Percentiles rank a stretch among this genome's conserved stretches.
phyloP scores from a whole-genome alignment of 2,329 filamentous ascomycete species.

The Microthyrium microscopicum region DNA sequence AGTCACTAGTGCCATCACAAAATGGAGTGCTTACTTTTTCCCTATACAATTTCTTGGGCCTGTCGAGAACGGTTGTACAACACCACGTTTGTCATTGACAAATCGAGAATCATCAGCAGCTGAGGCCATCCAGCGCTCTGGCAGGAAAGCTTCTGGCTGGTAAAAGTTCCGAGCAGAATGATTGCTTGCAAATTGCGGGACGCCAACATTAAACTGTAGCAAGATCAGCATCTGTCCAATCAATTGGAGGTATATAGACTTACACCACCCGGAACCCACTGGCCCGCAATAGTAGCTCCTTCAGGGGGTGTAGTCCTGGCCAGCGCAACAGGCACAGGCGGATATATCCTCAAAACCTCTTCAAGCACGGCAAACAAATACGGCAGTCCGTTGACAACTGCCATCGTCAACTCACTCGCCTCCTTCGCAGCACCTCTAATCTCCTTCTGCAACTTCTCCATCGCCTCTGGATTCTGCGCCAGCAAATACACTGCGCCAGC shows the following conservation, averaged over 20 bases:
- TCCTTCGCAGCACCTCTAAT: not conserved
- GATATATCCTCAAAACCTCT: conserved; percentile 2
- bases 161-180: not conserved
- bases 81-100: not conserved
- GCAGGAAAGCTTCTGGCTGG: not conserved
- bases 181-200: not conserved
- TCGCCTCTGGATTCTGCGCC: not conserved
- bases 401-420: conserved; percentile 2
- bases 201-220: not conserved
- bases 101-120: not conserved
- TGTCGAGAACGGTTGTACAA: conserved; percentile 4
- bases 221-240: not conserved
- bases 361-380: conserved; percentile 6
- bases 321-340: conserved; percentile 12
- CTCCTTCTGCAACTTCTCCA: conserved; percentile 1
- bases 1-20: too few relatives aligned
- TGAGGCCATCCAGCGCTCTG: not conserved
- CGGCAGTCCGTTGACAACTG: not conserved
- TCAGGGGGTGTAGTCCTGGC: conserved; percentile 13
- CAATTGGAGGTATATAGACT: conserved; percentile 3
- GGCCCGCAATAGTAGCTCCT: conserved; percentile 15
- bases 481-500: conserved; percentile 1
- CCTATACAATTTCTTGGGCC: conserved; percentile 6
- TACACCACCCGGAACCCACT: conserved; percentile 16
- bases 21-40: conserved; percentile 3